Conservation (phyloP, 2,329 filamentous ascomycete species). For the Paraconiothyrium sp. region DNA sequence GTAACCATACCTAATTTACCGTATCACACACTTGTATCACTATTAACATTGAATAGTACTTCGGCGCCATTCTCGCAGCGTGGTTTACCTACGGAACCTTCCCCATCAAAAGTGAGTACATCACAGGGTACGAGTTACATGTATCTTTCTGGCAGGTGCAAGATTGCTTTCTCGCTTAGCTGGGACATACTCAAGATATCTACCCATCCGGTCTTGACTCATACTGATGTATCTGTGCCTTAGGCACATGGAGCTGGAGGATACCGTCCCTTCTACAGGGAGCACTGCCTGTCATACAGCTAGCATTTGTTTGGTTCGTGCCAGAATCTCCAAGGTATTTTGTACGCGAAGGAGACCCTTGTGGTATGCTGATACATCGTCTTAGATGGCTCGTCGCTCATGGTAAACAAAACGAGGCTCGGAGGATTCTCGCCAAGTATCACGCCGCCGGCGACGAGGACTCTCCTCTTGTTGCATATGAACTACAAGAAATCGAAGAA, state of each 20-base stretch:
- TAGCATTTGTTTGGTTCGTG: background rate
- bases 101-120: background rate
- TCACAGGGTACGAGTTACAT: too few species aligned
- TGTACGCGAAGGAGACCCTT: conserved; percentile 58
- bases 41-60: background rate
- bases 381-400: conserved; percentile 72
- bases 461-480: conserved; percentile 67
- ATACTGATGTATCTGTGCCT: too few species aligned
- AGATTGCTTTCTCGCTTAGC: too few species aligned
- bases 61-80: background rate
- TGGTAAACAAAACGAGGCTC: conserved; percentile 69
- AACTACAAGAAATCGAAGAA: conserved; percentile 72
- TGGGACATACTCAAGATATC: too few species aligned
- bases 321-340: background rate
- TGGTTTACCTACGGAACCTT: background rate
- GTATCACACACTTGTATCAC: too few species aligned
- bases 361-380: conserved; percentile 66
- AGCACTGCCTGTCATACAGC: background rate
- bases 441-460: conserved; percentile 69
- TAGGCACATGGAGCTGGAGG: background rate
- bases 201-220: too few species aligned
- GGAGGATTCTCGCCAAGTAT: conserved; percentile 69
- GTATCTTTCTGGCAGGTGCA: too few species aligned
- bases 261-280: background rate
- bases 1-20: too few species aligned